Base-by-base conservation (phyloP, 2,329 filamentous ascomycete species). In the Zalaria sp. region DNA sequence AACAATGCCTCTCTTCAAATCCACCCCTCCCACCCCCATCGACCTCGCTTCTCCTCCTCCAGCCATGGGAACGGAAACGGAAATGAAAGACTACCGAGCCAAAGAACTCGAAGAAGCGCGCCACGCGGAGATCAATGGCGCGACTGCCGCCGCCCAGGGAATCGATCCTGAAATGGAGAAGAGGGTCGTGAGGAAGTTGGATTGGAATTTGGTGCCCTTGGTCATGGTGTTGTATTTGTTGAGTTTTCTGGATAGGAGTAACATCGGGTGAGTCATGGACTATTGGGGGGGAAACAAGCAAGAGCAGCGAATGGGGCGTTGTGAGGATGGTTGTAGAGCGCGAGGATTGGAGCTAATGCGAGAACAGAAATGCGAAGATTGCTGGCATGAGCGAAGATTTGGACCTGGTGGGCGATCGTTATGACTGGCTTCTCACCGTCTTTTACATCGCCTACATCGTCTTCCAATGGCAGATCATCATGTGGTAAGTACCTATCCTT, bases 311-410 rank as follows among this genome's bases (percentile, higher is more conserved):
- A 18, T 2, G 18, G 18, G 18, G 2, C 2, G 18, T 18, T 18
- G 18, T 18, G 18, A 18, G 2, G 2, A 18, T 18, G 18, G 18
- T 18, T 18, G 18, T 18, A 18, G 18, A 18, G 2, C 18, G 18
- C 18, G 18, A 18, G 18, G 18, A 2, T 18, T 18, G 18, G 18
- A 18, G 29, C 29, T 32, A 3, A 32, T n/a, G 7, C n/a, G 7
- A 32, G 7, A 7, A 7, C 39, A 67, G 69, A 40, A 74, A 74
- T 62, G 71, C 71, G 1, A 61, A 64, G 46, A 70, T 72, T 36
- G 69, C 71, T 2, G 71, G 71, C 32, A 72, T 75, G 68, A 47
- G 60, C 40, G 54, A 66, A 36, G 68, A 71, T 27, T 61, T 77
- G 10, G 43, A 64, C 6, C 57, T 77, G 11, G 45, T 54, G n/a